Base-by-base conservation (phyloP, 192 early-diverging fungal genomes). In the Thamnidium elegans region DNA sequence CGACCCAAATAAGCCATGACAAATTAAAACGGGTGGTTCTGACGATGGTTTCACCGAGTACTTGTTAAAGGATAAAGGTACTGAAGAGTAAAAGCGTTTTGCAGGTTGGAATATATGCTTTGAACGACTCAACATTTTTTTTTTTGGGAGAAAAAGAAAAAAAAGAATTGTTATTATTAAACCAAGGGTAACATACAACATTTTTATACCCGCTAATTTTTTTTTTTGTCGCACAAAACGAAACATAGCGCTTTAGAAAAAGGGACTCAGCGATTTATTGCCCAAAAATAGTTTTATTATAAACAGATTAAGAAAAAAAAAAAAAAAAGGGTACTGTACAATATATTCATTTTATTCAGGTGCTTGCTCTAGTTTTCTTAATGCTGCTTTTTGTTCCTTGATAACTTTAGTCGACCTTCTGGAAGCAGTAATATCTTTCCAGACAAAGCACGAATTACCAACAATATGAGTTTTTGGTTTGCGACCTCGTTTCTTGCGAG, bases 1-100 rank as follows among this genome's bases (percentile, higher is more conserved):
- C 1, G 90, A 92, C 11, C 95, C 95, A 73, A 98, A 93, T 19
- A 98, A 79, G 31, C 95, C 95, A 72, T 94, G 95, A 32, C 94
- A 79, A 58, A 98, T 87, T 9, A 91, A 73, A 21, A 93, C 67
- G 13, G 89, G 88, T 53, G 43, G 19, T 13, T 31, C 42, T 14
- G 21, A 44, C 3, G 58, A 59, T 1, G 58, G 58, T 6, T 59
- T 59, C 13, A 59, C 17, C 1, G 58, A 59, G 21, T 15, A 45
- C 21, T 59, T 45, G 39, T 59, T 42, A 26, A 59, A 59, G 6
- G 58, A 21, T 7, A 45, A 20, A 19, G 32, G 58, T 45, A 59
- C 58, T 7, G 58, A 6, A 39, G 36, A 39, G 9, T 39, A 39
- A 6, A 39, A 39, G 7, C 36, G 5, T 39, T 39, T 39, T 39